Evolutionary conservation across 192 early-diverging fungal genomes (phyloP).

Genomic region (Umbelopsis sp.): DNA sequence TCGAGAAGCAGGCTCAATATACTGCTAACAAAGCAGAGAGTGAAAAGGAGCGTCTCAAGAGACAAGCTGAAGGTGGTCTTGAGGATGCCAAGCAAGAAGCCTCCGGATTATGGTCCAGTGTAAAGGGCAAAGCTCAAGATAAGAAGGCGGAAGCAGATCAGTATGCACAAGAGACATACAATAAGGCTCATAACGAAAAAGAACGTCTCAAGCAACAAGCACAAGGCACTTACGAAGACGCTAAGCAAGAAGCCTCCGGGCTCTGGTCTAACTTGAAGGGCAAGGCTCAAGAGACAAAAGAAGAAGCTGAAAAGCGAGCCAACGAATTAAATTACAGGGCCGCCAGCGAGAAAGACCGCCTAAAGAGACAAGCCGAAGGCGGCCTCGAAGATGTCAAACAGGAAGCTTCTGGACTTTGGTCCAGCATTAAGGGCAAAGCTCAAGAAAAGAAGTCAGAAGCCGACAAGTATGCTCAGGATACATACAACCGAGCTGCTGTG

Average conservation of each 20-base stretch:
- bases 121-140: slow-evolving; percentile 17
- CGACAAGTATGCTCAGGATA: background rate
- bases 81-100: slow-evolving; percentile 10
- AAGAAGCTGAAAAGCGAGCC: slow-evolving; percentile 1
- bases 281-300: slow-evolving; percentile 3
- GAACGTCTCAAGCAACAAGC: no score
- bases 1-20: background rate
- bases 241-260: no score
- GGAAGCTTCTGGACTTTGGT: slow-evolving; percentile 11
- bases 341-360: background rate
- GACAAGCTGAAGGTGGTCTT: background rate
- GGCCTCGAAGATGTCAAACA: background rate
- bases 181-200: background rate
- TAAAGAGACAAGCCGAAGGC: background rate
- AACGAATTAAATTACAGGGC: background rate
- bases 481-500: background rate
- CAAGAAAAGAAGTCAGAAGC: background rate
- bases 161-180: background rate
- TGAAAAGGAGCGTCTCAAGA: slow-evolving; percentile 5
- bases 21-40: background rate
- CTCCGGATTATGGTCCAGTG: background rate
- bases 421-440: background rate
- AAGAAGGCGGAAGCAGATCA: slow-evolving; percentile 14
- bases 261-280: background rate
- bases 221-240: no score